Evolutionary conservation across 2,329 filamentous ascomycete genomes (phyloP).

Genomic region (Bimuria novae-zelandiae): DNA sequence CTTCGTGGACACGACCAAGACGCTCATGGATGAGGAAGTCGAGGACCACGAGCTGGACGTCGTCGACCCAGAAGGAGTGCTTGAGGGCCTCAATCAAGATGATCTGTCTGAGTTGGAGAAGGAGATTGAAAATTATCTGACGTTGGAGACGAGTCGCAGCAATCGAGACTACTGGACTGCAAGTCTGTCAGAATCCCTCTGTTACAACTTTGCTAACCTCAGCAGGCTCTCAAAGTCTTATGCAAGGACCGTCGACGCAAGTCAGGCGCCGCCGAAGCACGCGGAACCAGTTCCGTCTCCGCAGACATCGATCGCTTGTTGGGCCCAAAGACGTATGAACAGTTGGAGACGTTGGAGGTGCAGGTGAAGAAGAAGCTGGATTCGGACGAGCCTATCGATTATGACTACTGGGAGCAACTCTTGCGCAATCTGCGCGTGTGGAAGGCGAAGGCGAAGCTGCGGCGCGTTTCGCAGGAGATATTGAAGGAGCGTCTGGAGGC

Average conservation of each 20-base stretch:
- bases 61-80: constrained; percentile 77
- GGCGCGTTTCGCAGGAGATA: constrained; percentile 76
- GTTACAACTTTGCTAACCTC: constrained; percentile 17
- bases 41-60: constrained; percentile 77
- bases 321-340: constrained; percentile 80
- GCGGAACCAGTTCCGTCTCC: constrained; percentile 80
- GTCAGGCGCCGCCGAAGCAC: constrained; percentile 67
- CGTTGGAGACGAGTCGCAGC: constrained; percentile 74
- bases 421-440: constrained; percentile 82
- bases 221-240: constrained; percentile 77
- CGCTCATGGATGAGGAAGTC: constrained; percentile 78
- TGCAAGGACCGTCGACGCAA: constrained; percentile 76
- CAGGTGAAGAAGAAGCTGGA: constrained; percentile 86
- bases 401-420: constrained; percentile 96
- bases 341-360: constrained; percentile 82
- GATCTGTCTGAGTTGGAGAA: constrained; percentile 77
- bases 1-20: constrained; percentile 82
- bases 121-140: constrained; percentile 79
- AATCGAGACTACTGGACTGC: constrained; percentile 89
- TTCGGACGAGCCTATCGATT: constrained; percentile 90
- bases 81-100: constrained; percentile 70
- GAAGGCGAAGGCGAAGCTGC: constrained; percentile 88
- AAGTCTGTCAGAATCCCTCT: constrained; percentile 32
- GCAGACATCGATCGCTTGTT: constrained; percentile 88
- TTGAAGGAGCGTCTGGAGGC: constrained; percentile 69